Base-by-base conservation (phyloP, 345 rosid genomes). In the Corchorus capsularis region DNA sequence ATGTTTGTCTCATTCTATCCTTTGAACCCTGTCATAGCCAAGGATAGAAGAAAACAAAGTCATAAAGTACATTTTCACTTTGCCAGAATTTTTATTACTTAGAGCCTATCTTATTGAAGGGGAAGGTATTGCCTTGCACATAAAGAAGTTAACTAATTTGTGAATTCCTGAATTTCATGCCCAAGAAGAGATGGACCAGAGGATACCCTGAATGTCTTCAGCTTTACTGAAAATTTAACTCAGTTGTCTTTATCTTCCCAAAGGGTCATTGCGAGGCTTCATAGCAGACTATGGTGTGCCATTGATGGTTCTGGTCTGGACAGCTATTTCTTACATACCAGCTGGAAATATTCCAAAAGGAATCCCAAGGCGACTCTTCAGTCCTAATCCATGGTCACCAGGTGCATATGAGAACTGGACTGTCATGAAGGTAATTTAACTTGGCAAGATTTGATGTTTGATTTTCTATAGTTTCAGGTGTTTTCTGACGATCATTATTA, bases 371-470 rank as follows among this genome's bases (percentile, higher is more conserved):
- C 94, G 97, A 63, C 98, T 94, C 66, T 90, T 91, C 80, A 94
- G 98, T 87, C 98, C 98, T 53, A 93, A 93, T 78, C 98, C 98
- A 59, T 94, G 98, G 98, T 93, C 97, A 22, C 86, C 93, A 43
- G 98, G 93, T 74, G 97, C 98, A 55, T 91, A 85, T 79, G 84
- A 86, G 79, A 93, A 94, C 76, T 94, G 98, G 98, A 90, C 92
- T 46, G 92, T 94, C 69, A 83, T 91, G 50, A 91, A 90, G 94
- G 98, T 62, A 83, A 66, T 46, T 75, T 65, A 14, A 34, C 35
- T 41, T 55, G 22, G n/a, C 52, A 46, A 13, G 16, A 7, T 2
- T n/a, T 19, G 52, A 32, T 10, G 64, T 69, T 39, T 72, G 5
- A 45, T 19, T 37, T 63, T 70, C 53, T 62, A 2, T 55, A 34